These are phyloP conservation scores for Pichia sp. DNA, from an alignment of 1,139 yeast genomes.

Conservation along the genomic window DNA sequence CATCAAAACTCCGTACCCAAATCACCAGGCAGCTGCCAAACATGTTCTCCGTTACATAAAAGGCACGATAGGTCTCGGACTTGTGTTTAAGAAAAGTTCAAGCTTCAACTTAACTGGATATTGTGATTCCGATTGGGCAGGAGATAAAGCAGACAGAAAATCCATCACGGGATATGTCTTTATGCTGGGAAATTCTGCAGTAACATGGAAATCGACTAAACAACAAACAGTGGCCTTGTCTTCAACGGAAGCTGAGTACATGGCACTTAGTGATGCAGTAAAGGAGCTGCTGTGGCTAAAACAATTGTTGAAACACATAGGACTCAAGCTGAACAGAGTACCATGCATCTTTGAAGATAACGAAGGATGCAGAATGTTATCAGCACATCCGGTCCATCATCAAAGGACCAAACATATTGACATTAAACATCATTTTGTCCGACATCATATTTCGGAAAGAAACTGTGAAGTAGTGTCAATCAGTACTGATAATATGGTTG, in stretches of 20 bases:
- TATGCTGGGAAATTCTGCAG: conserved; percentile 1
- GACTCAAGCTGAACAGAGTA: neutral
- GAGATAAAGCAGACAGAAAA: conserved; percentile 2
- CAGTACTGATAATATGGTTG: neutral
- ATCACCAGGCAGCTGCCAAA: conserved; percentile 4
- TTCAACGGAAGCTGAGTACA: conserved; percentile 9
- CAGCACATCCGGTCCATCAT: neutral
- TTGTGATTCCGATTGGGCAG: conserved; percentile 9
- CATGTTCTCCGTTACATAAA: conserved; percentile 5
- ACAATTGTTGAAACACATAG: conserved; percentile 1
- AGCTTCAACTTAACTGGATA: neutral
- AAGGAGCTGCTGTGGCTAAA: neutral
- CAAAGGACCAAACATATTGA: conserved; percentile 4
- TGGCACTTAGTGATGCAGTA: conserved; percentile 4
- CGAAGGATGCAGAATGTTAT: neutral
- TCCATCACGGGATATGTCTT: conserved; percentile 6
- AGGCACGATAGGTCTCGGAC: neutral
- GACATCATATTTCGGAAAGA: neutral
- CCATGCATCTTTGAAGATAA: neutral
- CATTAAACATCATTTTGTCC: conserved; percentile 1
- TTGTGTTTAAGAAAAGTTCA: neutral
- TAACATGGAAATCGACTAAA: conserved; percentile 7
- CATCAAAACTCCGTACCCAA: neutral
- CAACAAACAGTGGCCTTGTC: conserved; percentile 4
- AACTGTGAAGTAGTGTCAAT: neutral